phyloP scores from a whole-genome alignment of 108 stramenopile genomes.

The Cyclotella baltica region DNA sequence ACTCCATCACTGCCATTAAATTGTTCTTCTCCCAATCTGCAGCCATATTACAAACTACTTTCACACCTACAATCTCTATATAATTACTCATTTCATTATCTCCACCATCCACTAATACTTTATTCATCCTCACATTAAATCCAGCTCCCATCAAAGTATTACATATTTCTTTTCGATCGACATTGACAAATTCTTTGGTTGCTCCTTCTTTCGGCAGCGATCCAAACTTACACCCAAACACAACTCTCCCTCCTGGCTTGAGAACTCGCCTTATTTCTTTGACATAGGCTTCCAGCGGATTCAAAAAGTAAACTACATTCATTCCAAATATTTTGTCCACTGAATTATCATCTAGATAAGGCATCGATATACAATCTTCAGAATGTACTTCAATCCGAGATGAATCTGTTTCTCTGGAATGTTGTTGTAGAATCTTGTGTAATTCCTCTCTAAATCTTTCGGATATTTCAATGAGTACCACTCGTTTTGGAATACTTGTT shows the following conservation, averaged over 20 bases:
- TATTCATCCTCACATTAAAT: conserved; percentile 5
- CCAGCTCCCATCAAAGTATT: conserved; percentile 12
- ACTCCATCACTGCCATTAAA: background rate
- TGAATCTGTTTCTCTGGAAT: background rate
- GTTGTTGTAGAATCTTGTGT: conserved; percentile 3
- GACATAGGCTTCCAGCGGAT: conserved; percentile 63
- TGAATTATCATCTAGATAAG: conserved; percentile 22
- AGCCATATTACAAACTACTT: background rate
- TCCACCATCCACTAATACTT: conserved; percentile 10
- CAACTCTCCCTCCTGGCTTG: conserved; percentile 65
- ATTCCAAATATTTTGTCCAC: conserved; percentile 37
- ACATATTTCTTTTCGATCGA: conserved; percentile 14
- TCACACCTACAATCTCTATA: conserved; percentile 22
- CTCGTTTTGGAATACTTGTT: conserved; percentile 25
- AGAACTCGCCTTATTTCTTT: conserved; percentile 70
- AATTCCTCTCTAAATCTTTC: conserved; percentile 20
- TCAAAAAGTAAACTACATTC: conserved; percentile 59
- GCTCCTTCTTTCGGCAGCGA: conserved; percentile 13
- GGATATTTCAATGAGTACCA: conserved; percentile 45
- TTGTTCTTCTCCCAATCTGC: background rate
- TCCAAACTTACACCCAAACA: conserved; percentile 56
- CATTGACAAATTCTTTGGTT: conserved; percentile 30
- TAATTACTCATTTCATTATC: conserved; percentile 29
- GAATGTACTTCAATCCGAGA: conserved; percentile 26
- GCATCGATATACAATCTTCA: conserved; percentile 36